Evolutionary conservation across 1,284 basidiomycete species (phyloP).

Genomic region (Papiliotrema fonsecae): DNA sequence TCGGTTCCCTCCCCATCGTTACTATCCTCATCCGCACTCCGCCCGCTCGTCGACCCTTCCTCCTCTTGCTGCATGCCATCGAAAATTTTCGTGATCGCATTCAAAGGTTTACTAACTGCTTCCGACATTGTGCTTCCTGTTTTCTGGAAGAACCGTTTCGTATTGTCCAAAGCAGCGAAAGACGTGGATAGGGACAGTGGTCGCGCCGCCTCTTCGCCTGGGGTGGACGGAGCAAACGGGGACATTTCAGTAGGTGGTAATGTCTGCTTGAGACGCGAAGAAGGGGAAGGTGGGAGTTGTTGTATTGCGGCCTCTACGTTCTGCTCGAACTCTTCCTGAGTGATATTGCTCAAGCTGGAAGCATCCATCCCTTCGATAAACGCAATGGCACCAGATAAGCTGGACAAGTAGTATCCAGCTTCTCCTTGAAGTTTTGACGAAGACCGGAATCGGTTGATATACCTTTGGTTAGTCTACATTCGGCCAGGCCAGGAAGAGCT

Average conservation of each 20-base stretch:
- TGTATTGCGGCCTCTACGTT: conserved; percentile 72
- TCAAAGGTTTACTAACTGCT: conserved; percentile 78
- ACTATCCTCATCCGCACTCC: conserved; percentile 18
- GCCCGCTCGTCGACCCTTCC: conserved; percentile 26
- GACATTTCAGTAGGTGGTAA: conserved; percentile 28
- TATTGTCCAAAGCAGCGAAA: conserved; percentile 64
- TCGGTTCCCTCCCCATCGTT: conserved; percentile 10
- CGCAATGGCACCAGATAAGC: conserved; percentile 86
- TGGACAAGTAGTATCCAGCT: conserved; percentile 94
- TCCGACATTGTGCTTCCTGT: conserved; percentile 63
- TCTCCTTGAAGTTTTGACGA: conserved; percentile 87
- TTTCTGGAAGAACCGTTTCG: conserved; percentile 72
- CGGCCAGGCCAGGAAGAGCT: conserved; percentile 46
- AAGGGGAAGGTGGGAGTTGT: conserved; percentile 55
- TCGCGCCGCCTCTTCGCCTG: conserved; percentile 78
- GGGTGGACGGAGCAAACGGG: conserved; percentile 36
- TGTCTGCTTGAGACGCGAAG: conserved; percentile 26
- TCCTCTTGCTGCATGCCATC: conserved; percentile 54
- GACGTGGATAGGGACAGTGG: conserved; percentile 61
- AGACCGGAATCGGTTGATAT: conserved; percentile 91
- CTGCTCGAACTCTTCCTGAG: conserved; percentile 86
- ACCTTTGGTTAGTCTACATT: conserved; percentile 53
- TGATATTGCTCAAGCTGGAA: conserved; percentile 82
- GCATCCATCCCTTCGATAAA: conserved; percentile 98
- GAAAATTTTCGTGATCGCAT: conserved; percentile 79